Evolutionary conservation across 345 rosid species (phyloP), one percentile per base, ranked within the genome.

Genomic region (Arabidopsis arenosa): DNA sequence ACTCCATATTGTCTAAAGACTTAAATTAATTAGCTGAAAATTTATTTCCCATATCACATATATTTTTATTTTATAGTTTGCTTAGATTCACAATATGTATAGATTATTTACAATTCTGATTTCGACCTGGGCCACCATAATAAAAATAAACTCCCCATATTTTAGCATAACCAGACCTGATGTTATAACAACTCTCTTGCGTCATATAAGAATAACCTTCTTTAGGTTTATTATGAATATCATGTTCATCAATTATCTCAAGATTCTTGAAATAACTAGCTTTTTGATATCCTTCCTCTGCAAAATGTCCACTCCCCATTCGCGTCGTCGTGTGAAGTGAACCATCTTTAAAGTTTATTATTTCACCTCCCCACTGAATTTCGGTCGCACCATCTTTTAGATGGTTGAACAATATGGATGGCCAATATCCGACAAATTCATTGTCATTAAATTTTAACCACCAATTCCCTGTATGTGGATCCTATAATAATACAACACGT

Each of bases 101-200:
- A 3, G 13, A 43, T 84, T 74, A 84, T 1, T 48, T 80, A 72
- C 90, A 86, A 45, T 81, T 73, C 8, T 73, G 52, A 54, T 70
- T 86, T 67, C 74, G 82, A 54, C 90, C 90, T 21, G 90, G 88
- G 18, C 90, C 90, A 52, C 90, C 90, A 58, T 71, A 86, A 55
- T 75, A 86, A 55, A 86, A 82, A 78, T 75, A 28, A 28, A 75
- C 67, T 57, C 74, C 40, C 82, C 83, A 83, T 80, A 81, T 4
- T 33, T 2, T 12, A 55, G 9, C 76, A 28, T 52, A 59, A 3
- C 74, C 79, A 13, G n/a, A 58, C 47, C 66, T 76, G 35, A 83
- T 74, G 74, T 85, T 84, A 56, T 85, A 86, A 78, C 90, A 86
- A 37, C 44, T 66, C 4, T 80, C 51, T 45, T 85, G 62, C 41